Evolutionary conservation across 768 basidiomycete genomes (phyloP), one percentile per base, ranked within the genome.

Genomic region (Podaxis pistillaris): DNA sequence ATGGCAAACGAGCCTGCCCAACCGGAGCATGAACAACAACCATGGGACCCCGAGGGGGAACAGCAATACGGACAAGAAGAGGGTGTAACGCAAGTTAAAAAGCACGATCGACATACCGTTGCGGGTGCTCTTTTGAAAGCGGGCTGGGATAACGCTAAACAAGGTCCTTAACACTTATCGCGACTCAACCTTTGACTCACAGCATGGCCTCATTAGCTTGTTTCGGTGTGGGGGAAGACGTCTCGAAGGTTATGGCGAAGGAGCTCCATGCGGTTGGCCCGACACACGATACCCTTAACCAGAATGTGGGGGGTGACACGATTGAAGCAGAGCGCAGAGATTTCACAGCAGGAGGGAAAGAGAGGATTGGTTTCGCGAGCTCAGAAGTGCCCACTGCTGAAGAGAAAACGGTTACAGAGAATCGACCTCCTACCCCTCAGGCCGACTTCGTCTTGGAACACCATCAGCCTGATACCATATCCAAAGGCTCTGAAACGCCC

Each of bases 31-130:
- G 80, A 83, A 51, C 80, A 87, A 66, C 80, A 86, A 50, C 73
- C 77, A 33, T 91, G 90, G 90, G 90, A 93, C 71, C 90, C 91
- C 1, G 86, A 89, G 65, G 71, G 76, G 2, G 88, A 93, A 71
- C 89, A 94, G 72, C 72, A 79, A 64, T 75, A 74, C 52, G 82
- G 80, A 7, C 65, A 70, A 47, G 79, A 79, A 60, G 73, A 69
- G 30, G 81, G 79, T 7, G 76, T 83, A 3, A 79, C 78, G 7
- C 75, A 80, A 52, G 73, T 76, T 38, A 77, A 76, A 66, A 76
- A 74, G 58, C 75, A 74, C 7, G 70, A 75, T 26, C 73, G 75
- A 58, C 74, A 72, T 19, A 73, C 74, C 24, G 70, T 74, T n/a
- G 53, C 70, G 8, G 72, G 70, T 13, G 64, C 70, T 53, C 55